Base-by-base conservation (phyloP, 768 basidiomycete genomes). In the Mycena metata region DNA sequence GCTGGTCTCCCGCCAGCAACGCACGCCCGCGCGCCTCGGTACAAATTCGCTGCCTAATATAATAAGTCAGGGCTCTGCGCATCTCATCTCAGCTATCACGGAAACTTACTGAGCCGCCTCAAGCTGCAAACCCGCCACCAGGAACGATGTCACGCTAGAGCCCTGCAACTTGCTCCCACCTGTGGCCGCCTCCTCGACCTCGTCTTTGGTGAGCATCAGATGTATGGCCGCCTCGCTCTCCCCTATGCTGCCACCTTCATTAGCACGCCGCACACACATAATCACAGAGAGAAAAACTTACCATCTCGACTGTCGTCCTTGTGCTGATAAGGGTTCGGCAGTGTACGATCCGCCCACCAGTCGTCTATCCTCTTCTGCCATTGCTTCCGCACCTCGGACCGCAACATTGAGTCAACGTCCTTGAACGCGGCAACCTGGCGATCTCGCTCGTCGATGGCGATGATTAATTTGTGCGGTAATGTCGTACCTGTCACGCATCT, bases 331-430 rank as follows among this genome's bases (percentile, higher is more conserved):
- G 58, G 58, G 30, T 60, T 60, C 6, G 58, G 58, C 42, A 30
- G 12, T 19, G 39, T 19, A 2, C 33, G 33, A 24, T 70, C 64
- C 21, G 24, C 50, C 12, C 33, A 8, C 64, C 64, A 70, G 0
- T 30, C 59, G 3, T 45, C 46, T 7, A 66, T 54, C 23, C 30
- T 60, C 0, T 12, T n/a, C 43, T 64, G 39, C 60, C 67, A 69
- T 23, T 42, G 41, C 15, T 35, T n/a, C 15, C 61, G 52, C 39
- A 66, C 19, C 7, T 61, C 43, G 2, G 33, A 19, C 39, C 42
- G 26, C 24, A 68, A 21, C 21, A 16, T 8, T 4, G 24, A 23
- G 36, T 68, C 46, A 7, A 69, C 67, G 6, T 64, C 21, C 0
- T 5, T 13, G 36, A 52, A 42, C 16, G 16, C 65, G 19, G 52